Percentiles rank a stretch among this genome's conserved stretches.
These are phyloP conservation scores for Calcarisporium arbuscula DNA, from an alignment of 2,329 filamentous ascomycete species.

Conservation along the genomic window DNA sequence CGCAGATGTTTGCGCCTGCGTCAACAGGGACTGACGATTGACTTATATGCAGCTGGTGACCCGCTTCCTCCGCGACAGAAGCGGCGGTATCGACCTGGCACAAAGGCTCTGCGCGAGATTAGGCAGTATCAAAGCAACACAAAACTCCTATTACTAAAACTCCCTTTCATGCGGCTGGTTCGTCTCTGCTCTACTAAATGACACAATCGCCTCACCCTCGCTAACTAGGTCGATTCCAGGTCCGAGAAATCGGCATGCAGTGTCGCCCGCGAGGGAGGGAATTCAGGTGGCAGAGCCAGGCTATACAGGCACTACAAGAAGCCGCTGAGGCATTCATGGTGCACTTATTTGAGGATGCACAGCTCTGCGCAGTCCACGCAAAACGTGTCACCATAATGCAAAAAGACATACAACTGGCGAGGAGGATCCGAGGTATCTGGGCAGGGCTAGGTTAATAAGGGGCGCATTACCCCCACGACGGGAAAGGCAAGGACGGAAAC, in stretches of 20 bases:
- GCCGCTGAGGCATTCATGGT: slow-evolving; percentile 94
- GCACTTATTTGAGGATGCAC: slow-evolving; percentile 77
- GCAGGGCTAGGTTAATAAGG: slow-evolving; percentile 48
- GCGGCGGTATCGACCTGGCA: slow-evolving; percentile 69
- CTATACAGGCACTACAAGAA: slow-evolving; percentile 89
- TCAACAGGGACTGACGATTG: slow-evolving; percentile 8
- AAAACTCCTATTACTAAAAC: slow-evolving; percentile 75
- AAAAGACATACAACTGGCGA: slow-evolving; percentile 92
- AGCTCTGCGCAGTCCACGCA: slow-evolving; percentile 93
- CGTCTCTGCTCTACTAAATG: slow-evolving; percentile 12
- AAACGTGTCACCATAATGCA: slow-evolving; percentile 97
- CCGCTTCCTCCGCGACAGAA: slow-evolving; percentile 58
- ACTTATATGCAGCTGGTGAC: slow-evolving; percentile 55
- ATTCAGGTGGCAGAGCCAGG: slow-evolving; percentile 93
- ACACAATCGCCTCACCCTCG: neutral
- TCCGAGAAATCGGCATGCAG: slow-evolving; percentile 64
- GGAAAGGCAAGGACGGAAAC: too few relatives aligned
- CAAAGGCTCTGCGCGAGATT: slow-evolving; percentile 85
- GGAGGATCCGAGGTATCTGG: slow-evolving; percentile 73
- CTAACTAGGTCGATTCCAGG: slow-evolving; percentile 13
- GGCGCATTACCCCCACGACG: too few relatives aligned
- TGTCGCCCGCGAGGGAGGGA: slow-evolving; percentile 58
- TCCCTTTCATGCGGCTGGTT: slow-evolving; percentile 74
- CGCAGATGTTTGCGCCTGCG: neutral
- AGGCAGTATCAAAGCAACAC: slow-evolving; percentile 83